Conservation (phyloP, 225 moss, liverwort and hornwort species). For the Antitrichia curtipendula region DNA sequence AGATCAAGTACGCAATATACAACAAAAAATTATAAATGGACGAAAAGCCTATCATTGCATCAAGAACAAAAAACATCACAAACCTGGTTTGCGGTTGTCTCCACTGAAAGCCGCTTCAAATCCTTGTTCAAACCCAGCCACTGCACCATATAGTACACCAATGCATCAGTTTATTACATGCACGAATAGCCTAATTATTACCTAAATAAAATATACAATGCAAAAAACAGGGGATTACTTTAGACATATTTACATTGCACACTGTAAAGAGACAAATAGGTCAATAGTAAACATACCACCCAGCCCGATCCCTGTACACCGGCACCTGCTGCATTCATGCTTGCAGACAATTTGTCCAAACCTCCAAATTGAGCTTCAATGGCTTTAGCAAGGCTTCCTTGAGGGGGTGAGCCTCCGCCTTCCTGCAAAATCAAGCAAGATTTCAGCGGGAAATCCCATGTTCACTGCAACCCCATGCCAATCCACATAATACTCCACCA, state of each 20-base stretch:
- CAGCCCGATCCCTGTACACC: conserved; percentile 95
- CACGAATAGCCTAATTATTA: not conserved
- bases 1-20: not conserved
- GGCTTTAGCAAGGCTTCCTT: conserved; percentile 56
- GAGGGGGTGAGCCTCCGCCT: conserved; percentile 75
- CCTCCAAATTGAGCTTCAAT: conserved; percentile 79
- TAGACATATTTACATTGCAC: not conserved
- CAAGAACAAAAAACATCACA: not conserved
- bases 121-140: conserved; percentile 93
- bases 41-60: not conserved
- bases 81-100: conserved; percentile 87
- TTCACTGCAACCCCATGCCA: too few relatives aligned
- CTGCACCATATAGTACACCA: conserved; percentile 18
- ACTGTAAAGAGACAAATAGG: not conserved
- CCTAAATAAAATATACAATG: not conserved
- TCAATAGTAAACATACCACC: conserved; percentile 58
- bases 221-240: not conserved
- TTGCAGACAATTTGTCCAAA: conserved; percentile 53
- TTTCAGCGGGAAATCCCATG: not conserved
- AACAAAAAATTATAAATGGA: not conserved
- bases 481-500: not conserved
- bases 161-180: not conserved
- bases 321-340: conserved; percentile 56
- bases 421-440: conserved; percentile 27
- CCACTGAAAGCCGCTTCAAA: conserved; percentile 66